phyloP scores from a whole-genome alignment of 305 asterid genomes.

The Fraxinus floribunda region DNA sequence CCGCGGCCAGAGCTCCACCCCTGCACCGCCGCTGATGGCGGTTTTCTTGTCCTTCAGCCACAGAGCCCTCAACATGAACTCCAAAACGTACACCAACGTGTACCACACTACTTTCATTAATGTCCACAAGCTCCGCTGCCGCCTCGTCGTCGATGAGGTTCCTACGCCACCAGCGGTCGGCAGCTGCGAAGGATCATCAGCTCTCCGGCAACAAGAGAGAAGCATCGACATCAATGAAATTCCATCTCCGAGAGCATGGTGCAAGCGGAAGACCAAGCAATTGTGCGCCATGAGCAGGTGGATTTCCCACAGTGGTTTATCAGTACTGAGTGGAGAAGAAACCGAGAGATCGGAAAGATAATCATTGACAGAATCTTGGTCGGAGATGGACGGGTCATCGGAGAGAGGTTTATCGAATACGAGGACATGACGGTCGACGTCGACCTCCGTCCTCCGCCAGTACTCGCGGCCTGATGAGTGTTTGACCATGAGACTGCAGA shows the following conservation, averaged over 20 bases:
- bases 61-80: constrained; percentile 44
- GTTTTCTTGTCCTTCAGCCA: constrained; percentile 65
- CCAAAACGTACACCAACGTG: constrained; percentile 44
- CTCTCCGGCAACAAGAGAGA: constrained; percentile 54
- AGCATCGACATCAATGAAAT: constrained; percentile 72
- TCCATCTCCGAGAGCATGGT: constrained; percentile 96
- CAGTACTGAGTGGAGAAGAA: constrained; percentile 56
- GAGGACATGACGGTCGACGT: constrained; percentile 59
- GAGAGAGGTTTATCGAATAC: constrained; percentile 33
- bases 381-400: constrained; percentile 34
- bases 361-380: constrained; percentile 63
- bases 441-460: constrained; percentile 60
- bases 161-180: constrained; percentile 48
- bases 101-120: constrained; percentile 47
- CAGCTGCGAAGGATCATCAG: constrained; percentile 41
- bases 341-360: constrained; percentile 56
- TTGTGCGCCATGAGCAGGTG: constrained; percentile 65
- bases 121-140: constrained; percentile 37
- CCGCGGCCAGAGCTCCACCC: constrained; percentile 94
- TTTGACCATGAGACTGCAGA: constrained; percentile 61
- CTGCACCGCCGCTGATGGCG: constrained; percentile 72
- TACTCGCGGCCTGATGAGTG: constrained; percentile 55
- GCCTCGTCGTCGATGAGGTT: constrained; percentile 9
- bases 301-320: constrained; percentile 82
- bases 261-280: constrained; percentile 56